Percentiles rank a stretch among this genome's conserved stretches.
phyloP scores from a whole-genome alignment of 73 alveolate species.

The Durusdinium trenchii region DNA sequence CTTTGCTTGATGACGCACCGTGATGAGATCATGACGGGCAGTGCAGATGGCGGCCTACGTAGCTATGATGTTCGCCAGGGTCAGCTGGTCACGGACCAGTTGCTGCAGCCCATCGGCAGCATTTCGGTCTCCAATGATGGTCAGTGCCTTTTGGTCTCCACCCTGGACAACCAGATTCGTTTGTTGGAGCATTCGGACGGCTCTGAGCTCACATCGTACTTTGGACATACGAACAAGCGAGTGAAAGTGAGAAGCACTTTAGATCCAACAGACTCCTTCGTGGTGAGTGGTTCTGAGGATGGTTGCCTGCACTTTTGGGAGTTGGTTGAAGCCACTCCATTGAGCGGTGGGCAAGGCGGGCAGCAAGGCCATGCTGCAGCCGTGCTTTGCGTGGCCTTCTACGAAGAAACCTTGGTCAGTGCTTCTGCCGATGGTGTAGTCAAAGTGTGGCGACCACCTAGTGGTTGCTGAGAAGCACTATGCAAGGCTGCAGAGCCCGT shows the following conservation, averaged over 20 bases:
- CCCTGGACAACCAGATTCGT: constrained; percentile 60
- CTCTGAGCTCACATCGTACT: constrained; percentile 63
- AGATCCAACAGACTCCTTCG: constrained; percentile 91
- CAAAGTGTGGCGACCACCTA: constrained; percentile 52
- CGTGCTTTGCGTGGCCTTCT: constrained; percentile 66
- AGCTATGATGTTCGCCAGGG: constrained; percentile 73
- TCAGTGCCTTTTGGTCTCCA: constrained; percentile 79
- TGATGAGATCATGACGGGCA: constrained; percentile 62
- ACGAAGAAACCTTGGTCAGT: constrained; percentile 55
- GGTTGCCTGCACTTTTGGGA: constrained; percentile 82
- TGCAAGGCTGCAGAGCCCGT: too few relatives aligned
- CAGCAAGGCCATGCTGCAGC: constrained; percentile 62
- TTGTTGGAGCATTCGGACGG: constrained; percentile 61
- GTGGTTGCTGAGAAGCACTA: too few relatives aligned
- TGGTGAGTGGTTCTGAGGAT: constrained; percentile 75
- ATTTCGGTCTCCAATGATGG: constrained; percentile 62
- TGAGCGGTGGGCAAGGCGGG: constrained; percentile 30
- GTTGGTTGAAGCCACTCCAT: constrained; percentile 69
- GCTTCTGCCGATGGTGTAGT: constrained; percentile 73
- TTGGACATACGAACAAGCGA: constrained; percentile 71
- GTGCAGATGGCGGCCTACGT: constrained; percentile 63
- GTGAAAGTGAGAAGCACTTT: constrained; percentile 61
- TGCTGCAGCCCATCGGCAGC: constrained; percentile 71
- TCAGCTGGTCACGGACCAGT: constrained; percentile 85
- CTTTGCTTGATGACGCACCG: constrained; percentile 52